Evolutionary conservation across 106 monocot species (phyloP).

Genomic region (Dioscorea dumetorum): DNA sequence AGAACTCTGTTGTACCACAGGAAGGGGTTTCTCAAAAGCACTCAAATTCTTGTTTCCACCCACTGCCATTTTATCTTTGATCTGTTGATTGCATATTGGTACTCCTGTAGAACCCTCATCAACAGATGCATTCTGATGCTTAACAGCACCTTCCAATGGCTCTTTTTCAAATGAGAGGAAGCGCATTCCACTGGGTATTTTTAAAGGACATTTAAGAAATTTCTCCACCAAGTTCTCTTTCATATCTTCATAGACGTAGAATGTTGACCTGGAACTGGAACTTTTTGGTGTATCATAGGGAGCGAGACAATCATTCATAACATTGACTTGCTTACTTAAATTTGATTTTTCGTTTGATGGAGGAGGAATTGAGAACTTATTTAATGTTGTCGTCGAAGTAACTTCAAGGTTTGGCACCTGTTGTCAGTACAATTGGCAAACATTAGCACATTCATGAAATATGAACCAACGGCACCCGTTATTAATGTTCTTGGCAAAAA

Average conservation of each 20-base stretch:
- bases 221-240: constrained; percentile 3
- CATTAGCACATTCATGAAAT: too few relatives aligned
- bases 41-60: background rate
- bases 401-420: constrained; percentile 10
- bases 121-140: constrained; percentile 2
- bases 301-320: background rate
- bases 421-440: too few relatives aligned
- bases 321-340: constrained; percentile 6
- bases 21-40: background rate
- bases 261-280: constrained; percentile 1
- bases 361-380: constrained; percentile 8
- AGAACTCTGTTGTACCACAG: background rate
- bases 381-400: constrained; percentile 5
- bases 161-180: constrained; percentile 67
- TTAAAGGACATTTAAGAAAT: constrained; percentile 10
- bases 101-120: background rate
- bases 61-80: constrained; percentile 11
- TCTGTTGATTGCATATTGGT: constrained; percentile 8
- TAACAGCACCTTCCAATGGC: constrained; percentile 5
- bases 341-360: constrained; percentile 14
- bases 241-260: constrained; percentile 3
- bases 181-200: constrained; percentile 51
- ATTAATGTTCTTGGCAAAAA: too few relatives aligned
- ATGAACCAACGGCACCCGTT: too few relatives aligned
- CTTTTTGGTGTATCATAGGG: background rate